Conservation (phyloP, 75 land plant species). For the Picea sitchensis region DNA sequence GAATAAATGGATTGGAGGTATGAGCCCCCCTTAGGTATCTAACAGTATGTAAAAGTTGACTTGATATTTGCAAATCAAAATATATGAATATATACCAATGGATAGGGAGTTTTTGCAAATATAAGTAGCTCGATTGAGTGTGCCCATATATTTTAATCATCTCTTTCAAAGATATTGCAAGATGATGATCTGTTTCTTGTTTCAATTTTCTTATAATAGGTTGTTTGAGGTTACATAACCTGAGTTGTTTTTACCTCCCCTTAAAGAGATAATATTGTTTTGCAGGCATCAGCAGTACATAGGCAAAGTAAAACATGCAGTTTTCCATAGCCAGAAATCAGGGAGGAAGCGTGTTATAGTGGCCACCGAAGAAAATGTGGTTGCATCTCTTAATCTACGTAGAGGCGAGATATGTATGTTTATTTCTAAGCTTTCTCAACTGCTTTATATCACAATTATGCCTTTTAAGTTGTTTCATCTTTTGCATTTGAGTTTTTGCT, state of each 20-base stretch:
- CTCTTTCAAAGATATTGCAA: not conserved
- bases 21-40: too few relatives aligned
- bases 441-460: not conserved
- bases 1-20: too few relatives aligned
- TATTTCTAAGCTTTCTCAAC: not conserved
- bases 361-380: conserved; percentile 86
- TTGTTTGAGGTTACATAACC: not conserved
- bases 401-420: conserved; percentile 85
- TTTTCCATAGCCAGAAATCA: conserved; percentile 89
- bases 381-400: conserved; percentile 97
- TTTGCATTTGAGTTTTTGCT: conserved; percentile 2
- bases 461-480: not conserved
- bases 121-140: not conserved
- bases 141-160: not conserved
- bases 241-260: not conserved
- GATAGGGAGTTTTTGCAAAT: not conserved
- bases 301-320: conserved; percentile 89
- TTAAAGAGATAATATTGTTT: not conserved
- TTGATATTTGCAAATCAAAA: too few relatives aligned
- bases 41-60: too few relatives aligned
- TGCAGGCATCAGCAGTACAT: conserved; percentile 97
- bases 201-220: not conserved
- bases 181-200: not conserved
- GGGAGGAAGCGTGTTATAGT: conserved; percentile 97
- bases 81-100: not conserved